phyloP scores from a whole-genome alignment of 176 grass and related monocot species.

The Microstegium vimineum region DNA sequence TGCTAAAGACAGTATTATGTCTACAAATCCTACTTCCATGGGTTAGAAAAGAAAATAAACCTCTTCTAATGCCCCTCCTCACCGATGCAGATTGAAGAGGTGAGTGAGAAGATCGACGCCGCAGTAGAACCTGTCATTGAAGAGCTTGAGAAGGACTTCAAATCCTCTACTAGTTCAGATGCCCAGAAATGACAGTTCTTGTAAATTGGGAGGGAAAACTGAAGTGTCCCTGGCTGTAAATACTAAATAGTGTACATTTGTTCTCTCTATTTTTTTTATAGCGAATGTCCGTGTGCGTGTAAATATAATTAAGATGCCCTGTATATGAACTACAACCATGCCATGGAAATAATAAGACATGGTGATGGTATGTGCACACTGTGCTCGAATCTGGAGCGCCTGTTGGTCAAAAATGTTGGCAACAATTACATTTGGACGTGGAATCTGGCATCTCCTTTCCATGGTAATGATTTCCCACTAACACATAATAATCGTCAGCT shows the following conservation, averaged over 20 bases:
- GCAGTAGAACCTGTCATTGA: constrained; percentile 54
- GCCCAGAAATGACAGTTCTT: constrained; percentile 16
- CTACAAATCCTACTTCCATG: background rate
- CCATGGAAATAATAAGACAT: constrained; percentile 6
- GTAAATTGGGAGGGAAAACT: background rate
- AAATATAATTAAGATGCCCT: constrained; percentile 3
- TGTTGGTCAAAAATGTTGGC: background rate
- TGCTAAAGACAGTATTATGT: background rate
- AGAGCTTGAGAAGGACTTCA: constrained; percentile 43
- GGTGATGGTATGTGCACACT: background rate
- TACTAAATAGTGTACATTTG: constrained; percentile 35
- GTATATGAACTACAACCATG: background rate
- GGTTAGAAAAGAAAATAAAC: background rate
- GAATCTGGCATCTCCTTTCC: background rate
- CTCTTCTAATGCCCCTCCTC: background rate
- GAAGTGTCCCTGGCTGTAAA: constrained; percentile 15
- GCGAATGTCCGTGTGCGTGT: background rate
- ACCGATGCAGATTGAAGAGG: constrained; percentile 38
- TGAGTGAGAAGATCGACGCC: constrained; percentile 32
- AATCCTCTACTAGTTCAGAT: constrained; percentile 11
- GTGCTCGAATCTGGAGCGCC: constrained; percentile 2
- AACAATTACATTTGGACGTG: background rate
- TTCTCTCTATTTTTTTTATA: background rate
- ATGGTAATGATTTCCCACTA: background rate
- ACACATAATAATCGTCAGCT: background rate